These are phyloP conservation scores for Spathaspora sp. DNA, from an alignment of 1,139 yeast genomes.

Conservation along the genomic window DNA sequence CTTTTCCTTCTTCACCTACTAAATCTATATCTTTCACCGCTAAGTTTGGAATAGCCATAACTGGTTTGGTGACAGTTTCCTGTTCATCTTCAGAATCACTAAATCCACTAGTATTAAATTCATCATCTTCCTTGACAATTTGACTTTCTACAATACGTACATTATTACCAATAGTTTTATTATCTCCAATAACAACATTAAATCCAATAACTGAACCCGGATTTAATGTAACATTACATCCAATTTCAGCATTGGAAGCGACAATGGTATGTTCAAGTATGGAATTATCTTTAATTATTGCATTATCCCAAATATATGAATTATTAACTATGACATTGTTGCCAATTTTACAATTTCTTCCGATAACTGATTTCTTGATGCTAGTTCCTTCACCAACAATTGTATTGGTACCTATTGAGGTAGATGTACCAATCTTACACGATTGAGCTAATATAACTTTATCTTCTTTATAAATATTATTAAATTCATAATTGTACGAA, in stretches of 20 bases:
- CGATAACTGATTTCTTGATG: slow-evolving; percentile 71
- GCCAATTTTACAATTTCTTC: slow-evolving; percentile 83
- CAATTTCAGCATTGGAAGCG: slow-evolving; percentile 61
- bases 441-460: slow-evolving; percentile 88
- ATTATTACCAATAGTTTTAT: slow-evolving; percentile 46
- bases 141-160: slow-evolving; percentile 53
- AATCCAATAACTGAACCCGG: slow-evolving; percentile 84
- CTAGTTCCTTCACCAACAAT: slow-evolving; percentile 58
- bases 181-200: slow-evolving; percentile 62
- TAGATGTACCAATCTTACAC: slow-evolving; percentile 75
- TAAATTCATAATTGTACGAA: slow-evolving; percentile 74
- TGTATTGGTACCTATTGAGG: slow-evolving; percentile 76
- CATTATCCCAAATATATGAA: slow-evolving; percentile 86
- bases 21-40: slow-evolving; percentile 31
- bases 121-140: slow-evolving; percentile 31
- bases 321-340: slow-evolving; percentile 66
- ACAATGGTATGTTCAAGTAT: slow-evolving; percentile 62
- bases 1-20: slow-evolving; percentile 63
- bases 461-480: slow-evolving; percentile 82
- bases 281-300: slow-evolving; percentile 65
- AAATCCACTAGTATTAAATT: slow-evolving; percentile 22
- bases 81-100: slow-evolving; percentile 29
- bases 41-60: slow-evolving; percentile 4
- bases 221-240: slow-evolving; percentile 47
- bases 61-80: slow-evolving; percentile 1